Evolutionary conservation across 768 basidiomycete genomes (phyloP).

Genomic region (Cystobasidium onofrii): DNA sequence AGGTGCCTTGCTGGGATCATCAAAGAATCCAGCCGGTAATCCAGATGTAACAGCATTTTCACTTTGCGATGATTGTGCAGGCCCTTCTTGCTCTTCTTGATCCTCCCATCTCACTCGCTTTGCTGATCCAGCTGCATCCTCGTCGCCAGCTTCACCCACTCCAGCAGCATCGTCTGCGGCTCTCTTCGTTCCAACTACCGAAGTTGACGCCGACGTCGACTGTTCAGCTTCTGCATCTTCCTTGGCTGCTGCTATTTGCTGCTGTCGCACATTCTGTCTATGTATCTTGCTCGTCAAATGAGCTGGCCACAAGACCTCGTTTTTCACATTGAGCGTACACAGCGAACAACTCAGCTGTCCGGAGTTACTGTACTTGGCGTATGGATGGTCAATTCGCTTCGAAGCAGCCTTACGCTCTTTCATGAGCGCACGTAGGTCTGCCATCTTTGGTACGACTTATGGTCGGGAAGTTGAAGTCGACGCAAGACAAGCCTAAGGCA

Average conservation of each 20-base stretch:
- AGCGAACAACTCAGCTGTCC: slow-evolving; percentile 18
- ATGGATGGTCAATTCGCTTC: slow-evolving; percentile 22
- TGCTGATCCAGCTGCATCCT: neutral
- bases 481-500: neutral
- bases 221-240: neutral
- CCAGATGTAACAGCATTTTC: neutral
- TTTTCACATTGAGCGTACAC: neutral
- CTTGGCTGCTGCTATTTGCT: slow-evolving; percentile 1
- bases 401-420: slow-evolving; percentile 9
- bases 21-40: slow-evolving; percentile 27
- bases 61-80: neutral
- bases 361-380: slow-evolving; percentile 19
- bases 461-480: no score
- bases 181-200: slow-evolving; percentile 1
- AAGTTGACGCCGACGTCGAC: neutral
- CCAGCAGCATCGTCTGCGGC: neutral
- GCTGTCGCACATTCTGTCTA: neutral
- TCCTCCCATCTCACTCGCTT: slow-evolving; percentile 6
- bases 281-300: slow-evolving; percentile 30
- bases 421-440: slow-evolving; percentile 25
- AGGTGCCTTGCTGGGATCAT: neutral
- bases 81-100: neutral
- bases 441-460: slow-evolving; percentile 7
- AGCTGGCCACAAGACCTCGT: slow-evolving; percentile 22
- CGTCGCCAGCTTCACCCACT: neutral